phyloP scores from a whole-genome alignment of 345 rosid genomes.

The Garcia nutans region DNA sequence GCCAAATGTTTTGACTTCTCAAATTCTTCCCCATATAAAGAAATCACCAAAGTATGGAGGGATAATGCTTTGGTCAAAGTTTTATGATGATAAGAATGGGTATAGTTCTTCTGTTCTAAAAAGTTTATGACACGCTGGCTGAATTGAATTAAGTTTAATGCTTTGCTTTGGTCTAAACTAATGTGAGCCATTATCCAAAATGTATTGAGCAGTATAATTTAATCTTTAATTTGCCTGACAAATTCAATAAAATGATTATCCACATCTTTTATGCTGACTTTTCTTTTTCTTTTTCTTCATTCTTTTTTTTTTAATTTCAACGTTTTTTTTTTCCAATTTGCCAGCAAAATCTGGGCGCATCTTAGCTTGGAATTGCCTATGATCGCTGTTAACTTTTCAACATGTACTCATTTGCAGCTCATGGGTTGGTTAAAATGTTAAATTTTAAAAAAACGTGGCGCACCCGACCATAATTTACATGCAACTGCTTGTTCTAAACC shows the following conservation, averaged over 20 bases:
- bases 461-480: constrained; percentile 3
- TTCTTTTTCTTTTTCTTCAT: not conserved
- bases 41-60: constrained; percentile 36
- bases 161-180: not conserved
- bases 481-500: not conserved
- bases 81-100: constrained; percentile 26
- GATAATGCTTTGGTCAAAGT: constrained; percentile 41
- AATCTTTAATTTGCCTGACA: not conserved
- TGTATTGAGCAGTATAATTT: not conserved
- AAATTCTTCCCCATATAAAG: constrained; percentile 32
- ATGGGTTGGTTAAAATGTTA: too few species aligned
- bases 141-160: not conserved
- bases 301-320: too few species aligned
- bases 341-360: too few species aligned
- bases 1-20: constrained; percentile 22
- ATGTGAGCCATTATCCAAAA: not conserved
- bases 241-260: not conserved
- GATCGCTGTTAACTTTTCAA: too few species aligned
- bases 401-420: not conserved
- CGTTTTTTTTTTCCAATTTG: not conserved
- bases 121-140: constrained; percentile 12
- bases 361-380: too few species aligned
- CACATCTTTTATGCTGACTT: not conserved
- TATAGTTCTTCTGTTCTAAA: constrained; percentile 24
- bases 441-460: too few species aligned